Percentiles rank a stretch among this genome's conserved stretches.
phyloP scores from a whole-genome alignment of 192 early-diverging fungal species.

The Phycomyces blakesleeanus region DNA sequence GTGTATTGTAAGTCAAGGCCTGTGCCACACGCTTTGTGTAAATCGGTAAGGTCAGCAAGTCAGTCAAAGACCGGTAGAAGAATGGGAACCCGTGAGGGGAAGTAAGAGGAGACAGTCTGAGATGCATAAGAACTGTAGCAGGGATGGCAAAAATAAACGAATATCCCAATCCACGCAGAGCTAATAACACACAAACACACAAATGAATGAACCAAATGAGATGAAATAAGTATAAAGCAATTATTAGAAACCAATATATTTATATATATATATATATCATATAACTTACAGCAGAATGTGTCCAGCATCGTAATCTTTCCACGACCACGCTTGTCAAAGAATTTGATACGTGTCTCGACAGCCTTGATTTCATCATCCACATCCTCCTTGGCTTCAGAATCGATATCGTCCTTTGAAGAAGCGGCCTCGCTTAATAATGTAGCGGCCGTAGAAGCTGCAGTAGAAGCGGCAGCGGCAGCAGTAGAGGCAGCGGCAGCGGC shows the following conservation, averaged over 20 bases:
- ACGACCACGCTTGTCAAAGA: slow-evolving; percentile 22
- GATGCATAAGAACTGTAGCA: slow-evolving; percentile 23
- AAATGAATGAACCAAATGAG: too few species aligned
- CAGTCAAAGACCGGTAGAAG: slow-evolving; percentile 30
- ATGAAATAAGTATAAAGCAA: not conserved
- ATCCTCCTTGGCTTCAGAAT: not conserved
- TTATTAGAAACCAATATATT: not conserved
- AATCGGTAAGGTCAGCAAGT: slow-evolving; percentile 33
- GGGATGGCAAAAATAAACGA: slow-evolving; percentile 25
- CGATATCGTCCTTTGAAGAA: too few species aligned
- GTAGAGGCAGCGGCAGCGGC: too few species aligned
- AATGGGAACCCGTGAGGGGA: slow-evolving; percentile 33
- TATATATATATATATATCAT: not conserved
- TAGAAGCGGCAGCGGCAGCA: too few species aligned
- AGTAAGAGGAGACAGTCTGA: slow-evolving; percentile 28
- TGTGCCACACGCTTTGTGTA: slow-evolving; percentile 23
- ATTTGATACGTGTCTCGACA: slow-evolving; percentile 1
- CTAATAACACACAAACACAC: slow-evolving; percentile 6
- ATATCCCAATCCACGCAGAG: slow-evolving; percentile 30
- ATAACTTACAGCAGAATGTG: slow-evolving; percentile 31
- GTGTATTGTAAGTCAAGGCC: slow-evolving; percentile 12
- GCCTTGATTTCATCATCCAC: slow-evolving; percentile 1
- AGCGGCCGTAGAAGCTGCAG: too few species aligned
- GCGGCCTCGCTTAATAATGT: too few species aligned
- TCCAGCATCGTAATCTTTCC: slow-evolving; percentile 31